Evolutionary conservation across 2,329 filamentous ascomycete genomes (phyloP).

Genomic region (Hysterium pulicare): DNA sequence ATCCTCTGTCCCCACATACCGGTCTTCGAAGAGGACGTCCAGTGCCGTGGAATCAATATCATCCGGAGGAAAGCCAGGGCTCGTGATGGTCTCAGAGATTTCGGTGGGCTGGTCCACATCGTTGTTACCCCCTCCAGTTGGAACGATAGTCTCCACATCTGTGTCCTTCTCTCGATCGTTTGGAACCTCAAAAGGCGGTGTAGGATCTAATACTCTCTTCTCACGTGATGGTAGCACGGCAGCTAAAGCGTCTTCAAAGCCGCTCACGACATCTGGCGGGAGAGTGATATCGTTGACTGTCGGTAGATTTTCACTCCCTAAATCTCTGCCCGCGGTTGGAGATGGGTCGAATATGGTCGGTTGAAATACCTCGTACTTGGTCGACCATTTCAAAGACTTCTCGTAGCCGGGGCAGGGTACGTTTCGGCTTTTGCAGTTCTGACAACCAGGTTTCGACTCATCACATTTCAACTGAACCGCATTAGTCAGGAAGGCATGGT

Average conservation of each 20-base stretch:
- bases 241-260: constrained; percentile 36
- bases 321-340: constrained; percentile 13
- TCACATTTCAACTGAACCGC: constrained; percentile 42
- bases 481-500: not conserved
- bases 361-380: constrained; percentile 47
- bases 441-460: constrained; percentile 41
- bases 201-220: no score
- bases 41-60: constrained; percentile 21
- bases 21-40: constrained; percentile 21
- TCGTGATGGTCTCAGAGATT: no score
- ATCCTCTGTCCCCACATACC: no score
- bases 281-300: constrained; percentile 14
- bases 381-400: constrained; percentile 48
- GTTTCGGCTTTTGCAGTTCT: constrained; percentile 43
- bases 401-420: constrained; percentile 47
- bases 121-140: no score
- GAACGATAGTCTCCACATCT: no score
- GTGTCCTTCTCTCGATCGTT: no score
- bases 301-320: constrained; percentile 8
- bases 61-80: no score
- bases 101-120: no score
- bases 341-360: constrained; percentile 25
- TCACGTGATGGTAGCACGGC: constrained; percentile 32
- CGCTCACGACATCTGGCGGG: constrained; percentile 28
- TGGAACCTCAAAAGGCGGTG: no score